Evolutionary conservation across 768 basidiomycete species (phyloP).

Genomic region (Russula virescens): DNA sequence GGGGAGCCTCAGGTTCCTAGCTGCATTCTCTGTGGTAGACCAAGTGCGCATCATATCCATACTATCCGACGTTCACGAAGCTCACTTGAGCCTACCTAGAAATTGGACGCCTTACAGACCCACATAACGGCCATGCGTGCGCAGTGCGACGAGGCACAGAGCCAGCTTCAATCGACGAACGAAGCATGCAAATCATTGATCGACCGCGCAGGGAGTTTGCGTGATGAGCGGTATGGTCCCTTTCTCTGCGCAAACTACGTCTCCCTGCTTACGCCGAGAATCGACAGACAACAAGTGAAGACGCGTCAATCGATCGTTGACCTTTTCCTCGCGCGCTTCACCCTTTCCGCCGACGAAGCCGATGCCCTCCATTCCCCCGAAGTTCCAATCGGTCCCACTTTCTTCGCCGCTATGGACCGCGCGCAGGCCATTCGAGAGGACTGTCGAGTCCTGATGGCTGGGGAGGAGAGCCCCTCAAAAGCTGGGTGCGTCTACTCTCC

Average conservation of each 20-base stretch:
- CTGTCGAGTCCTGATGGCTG: conserved; percentile 81
- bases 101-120: conserved; percentile 70
- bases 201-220: conserved; percentile 74
- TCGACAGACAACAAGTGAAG: conserved; percentile 58
- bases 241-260: not conserved
- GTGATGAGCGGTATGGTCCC: conserved; percentile 57
- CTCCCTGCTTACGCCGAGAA: conserved; percentile 10
- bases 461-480: conserved; percentile 71
- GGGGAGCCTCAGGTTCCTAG: conserved; percentile 77
- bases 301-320: conserved; percentile 67
- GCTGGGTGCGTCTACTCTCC: conserved; percentile 51
- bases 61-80: not conserved
- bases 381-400: conserved; percentile 60
- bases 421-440: conserved; percentile 77
- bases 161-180: conserved; percentile 66
- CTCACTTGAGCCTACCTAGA: conserved; percentile 44
- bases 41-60: conserved; percentile 50
- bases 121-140: conserved; percentile 76
- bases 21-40: conserved; percentile 84
- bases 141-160: conserved; percentile 80
- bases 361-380: conserved; percentile 75
- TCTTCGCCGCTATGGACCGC: conserved; percentile 87
- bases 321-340: conserved; percentile 81
- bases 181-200: conserved; percentile 73
- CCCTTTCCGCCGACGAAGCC: conserved; percentile 65